Percentiles rank a stretch among this genome's conserved stretches.
phyloP scores from a whole-genome alignment of 1,284 basidiomycete genomes.

The Boletus sp. region DNA sequence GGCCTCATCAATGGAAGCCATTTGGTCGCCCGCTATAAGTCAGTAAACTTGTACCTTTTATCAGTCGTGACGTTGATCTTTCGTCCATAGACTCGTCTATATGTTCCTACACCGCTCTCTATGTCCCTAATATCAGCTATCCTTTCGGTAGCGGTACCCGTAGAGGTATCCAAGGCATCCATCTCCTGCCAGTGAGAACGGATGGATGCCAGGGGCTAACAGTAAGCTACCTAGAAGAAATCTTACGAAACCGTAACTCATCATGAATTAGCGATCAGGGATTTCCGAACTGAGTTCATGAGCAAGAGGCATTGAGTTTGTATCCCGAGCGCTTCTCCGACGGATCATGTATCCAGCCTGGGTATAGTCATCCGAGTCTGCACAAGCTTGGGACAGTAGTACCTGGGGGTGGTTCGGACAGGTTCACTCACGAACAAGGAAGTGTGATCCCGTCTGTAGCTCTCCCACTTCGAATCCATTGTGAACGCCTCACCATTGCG shows the following conservation, averaged over 20 bases:
- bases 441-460: constrained; percentile 67
- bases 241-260: no score
- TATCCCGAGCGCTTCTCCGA: no score
- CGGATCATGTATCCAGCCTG: no score
- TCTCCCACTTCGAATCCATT: no score
- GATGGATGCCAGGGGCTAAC: no score
- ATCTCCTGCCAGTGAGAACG: constrained; percentile 53
- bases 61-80: constrained; percentile 6
- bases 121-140: constrained; percentile 37
- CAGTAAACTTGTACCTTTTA: not conserved
- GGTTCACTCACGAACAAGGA: constrained; percentile 77
- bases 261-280: no score
- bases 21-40: constrained; percentile 53
- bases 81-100: constrained; percentile 1
- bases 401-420: constrained; percentile 87
- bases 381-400: constrained; percentile 83
- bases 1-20: constrained; percentile 80
- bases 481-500: no score
- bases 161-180: constrained; percentile 35
- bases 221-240: no score
- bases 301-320: no score
- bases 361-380: no score
- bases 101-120: constrained; percentile 14
- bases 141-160: constrained; percentile 37
- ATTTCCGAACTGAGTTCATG: no score